phyloP scores from a whole-genome alignment of 2,329 filamentous ascomycete species.

The Arthrobotrys sinensis region DNA sequence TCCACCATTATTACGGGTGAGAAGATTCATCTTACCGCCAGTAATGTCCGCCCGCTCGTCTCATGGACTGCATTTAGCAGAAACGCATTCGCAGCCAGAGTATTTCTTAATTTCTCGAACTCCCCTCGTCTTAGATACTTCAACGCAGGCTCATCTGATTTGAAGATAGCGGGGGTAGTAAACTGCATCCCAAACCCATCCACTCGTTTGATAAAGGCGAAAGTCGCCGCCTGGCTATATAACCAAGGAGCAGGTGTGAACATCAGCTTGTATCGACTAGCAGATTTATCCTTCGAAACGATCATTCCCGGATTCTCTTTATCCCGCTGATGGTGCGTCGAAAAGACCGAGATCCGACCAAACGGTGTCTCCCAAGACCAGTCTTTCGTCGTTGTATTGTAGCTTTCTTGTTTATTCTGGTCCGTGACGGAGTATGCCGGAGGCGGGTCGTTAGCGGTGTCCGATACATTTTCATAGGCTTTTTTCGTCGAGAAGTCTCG shows the following conservation, averaged over 20 bases:
- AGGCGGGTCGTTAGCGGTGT: slow-evolving; percentile 25
- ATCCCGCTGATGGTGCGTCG: slow-evolving; percentile 46
- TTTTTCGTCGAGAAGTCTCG: slow-evolving; percentile 28
- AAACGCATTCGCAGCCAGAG: slow-evolving; percentile 42
- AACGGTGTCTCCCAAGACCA: slow-evolving; percentile 55
- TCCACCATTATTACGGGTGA: background rate
- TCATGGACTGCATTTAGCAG: slow-evolving; percentile 54
- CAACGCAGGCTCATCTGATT: slow-evolving; percentile 51
- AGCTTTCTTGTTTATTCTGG: background rate
- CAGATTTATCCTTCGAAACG: slow-evolving; percentile 46
- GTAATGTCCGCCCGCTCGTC: slow-evolving; percentile 41
- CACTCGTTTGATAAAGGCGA: slow-evolving; percentile 48
- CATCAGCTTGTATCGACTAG: slow-evolving; percentile 55
- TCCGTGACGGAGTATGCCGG: slow-evolving; percentile 42
- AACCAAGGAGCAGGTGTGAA: slow-evolving; percentile 54
- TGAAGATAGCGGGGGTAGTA: slow-evolving; percentile 50
- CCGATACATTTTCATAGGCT: background rate
- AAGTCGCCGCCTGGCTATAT: slow-evolving; percentile 50
- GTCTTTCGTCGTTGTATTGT: slow-evolving; percentile 53
- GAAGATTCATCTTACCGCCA: slow-evolving; percentile 28
- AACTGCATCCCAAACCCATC: slow-evolving; percentile 59
- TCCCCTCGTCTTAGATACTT: slow-evolving; percentile 48
- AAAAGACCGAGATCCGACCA: slow-evolving; percentile 55
- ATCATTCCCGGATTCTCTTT: background rate
- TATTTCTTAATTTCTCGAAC: slow-evolving; percentile 39